phyloP scores from a whole-genome alignment of 2,329 filamentous ascomycete species.

The Colletotrichum incanum region DNA sequence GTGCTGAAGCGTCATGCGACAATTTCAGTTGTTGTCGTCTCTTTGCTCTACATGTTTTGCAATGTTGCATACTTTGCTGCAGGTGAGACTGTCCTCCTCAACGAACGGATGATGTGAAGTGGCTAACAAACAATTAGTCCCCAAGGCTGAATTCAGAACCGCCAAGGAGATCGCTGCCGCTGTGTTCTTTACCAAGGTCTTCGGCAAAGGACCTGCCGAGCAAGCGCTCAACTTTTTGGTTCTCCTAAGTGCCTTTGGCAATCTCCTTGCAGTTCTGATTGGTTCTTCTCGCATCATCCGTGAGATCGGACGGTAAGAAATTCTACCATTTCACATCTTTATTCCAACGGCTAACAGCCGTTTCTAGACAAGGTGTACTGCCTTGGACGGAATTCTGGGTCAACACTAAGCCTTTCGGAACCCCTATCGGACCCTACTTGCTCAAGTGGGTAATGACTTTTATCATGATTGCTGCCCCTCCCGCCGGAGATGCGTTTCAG shows the following conservation, averaged over 20 bases:
- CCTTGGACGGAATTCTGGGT: constrained; percentile 75
- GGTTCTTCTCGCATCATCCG: constrained; percentile 70
- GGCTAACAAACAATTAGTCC: constrained; percentile 52
- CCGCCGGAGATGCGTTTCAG: constrained; percentile 76
- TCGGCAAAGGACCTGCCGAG: constrained; percentile 65
- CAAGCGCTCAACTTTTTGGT: constrained; percentile 72
- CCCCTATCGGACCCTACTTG: constrained; percentile 71
- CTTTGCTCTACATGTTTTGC: constrained; percentile 70
- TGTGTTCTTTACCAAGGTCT: constrained; percentile 72
- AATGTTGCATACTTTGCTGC: constrained; percentile 73
- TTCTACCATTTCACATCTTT: too few species aligned
- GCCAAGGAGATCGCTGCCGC: constrained; percentile 70
- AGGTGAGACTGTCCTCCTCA: background rate
- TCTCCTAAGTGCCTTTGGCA: constrained; percentile 71
- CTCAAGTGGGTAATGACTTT: constrained; percentile 72
- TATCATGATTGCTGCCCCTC: constrained; percentile 73
- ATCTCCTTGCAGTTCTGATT: constrained; percentile 70
- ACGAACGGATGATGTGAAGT: too few species aligned
- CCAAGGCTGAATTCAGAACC: constrained; percentile 65
- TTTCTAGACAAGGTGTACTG: constrained; percentile 69
- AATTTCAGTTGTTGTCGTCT: constrained; percentile 65
- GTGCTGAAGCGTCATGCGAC: constrained; percentile 67
- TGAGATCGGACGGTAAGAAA: constrained; percentile 67
- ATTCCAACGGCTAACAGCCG: background rate
- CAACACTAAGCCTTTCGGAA: constrained; percentile 74